Evolutionary conservation across 257 asterid species (phyloP).

Genomic region (Penstemon eatonii): DNA sequence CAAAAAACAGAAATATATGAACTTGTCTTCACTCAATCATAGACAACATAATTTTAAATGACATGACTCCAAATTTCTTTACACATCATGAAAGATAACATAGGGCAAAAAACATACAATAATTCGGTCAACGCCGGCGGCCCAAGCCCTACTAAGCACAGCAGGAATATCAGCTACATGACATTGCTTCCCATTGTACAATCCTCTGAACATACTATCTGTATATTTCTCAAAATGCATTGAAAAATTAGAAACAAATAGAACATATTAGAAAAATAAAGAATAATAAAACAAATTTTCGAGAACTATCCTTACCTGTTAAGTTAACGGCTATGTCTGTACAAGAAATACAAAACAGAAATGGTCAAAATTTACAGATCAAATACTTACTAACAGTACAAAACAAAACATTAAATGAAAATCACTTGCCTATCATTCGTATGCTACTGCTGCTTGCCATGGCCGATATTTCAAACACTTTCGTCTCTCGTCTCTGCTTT

Average conservation of each 20-base stretch:
- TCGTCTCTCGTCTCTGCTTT: too few relatives aligned
- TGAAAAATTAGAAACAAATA: not conserved
- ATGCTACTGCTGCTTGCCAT: constrained; percentile 59
- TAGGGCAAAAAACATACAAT: constrained; percentile 47
- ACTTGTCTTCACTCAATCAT: too few relatives aligned
- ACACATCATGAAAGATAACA: too few relatives aligned
- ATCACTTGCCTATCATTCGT: constrained; percentile 72
- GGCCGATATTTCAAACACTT: constrained; percentile 17
- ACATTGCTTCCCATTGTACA: constrained; percentile 86
- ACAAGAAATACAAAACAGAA: not conserved
- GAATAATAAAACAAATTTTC: not conserved
- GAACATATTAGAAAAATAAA: not conserved
- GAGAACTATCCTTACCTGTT: constrained; percentile 56
- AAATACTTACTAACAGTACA: not conserved
- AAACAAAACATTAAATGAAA: not conserved
- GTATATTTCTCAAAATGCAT: constrained; percentile 25
- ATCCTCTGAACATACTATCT: constrained; percentile 94
- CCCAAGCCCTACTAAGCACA: constrained; percentile 92
- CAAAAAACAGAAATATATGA: too few relatives aligned
- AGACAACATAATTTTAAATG: too few relatives aligned
- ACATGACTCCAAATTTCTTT: too few relatives aligned
- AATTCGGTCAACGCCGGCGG: constrained; percentile 88
- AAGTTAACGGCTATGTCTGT: constrained; percentile 95
- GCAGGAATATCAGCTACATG: constrained; percentile 80
- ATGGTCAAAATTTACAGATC: constrained; percentile 1